Conservation (phyloP, 352 stramenopile species). For the Thalassiosira delicatula region DNA sequence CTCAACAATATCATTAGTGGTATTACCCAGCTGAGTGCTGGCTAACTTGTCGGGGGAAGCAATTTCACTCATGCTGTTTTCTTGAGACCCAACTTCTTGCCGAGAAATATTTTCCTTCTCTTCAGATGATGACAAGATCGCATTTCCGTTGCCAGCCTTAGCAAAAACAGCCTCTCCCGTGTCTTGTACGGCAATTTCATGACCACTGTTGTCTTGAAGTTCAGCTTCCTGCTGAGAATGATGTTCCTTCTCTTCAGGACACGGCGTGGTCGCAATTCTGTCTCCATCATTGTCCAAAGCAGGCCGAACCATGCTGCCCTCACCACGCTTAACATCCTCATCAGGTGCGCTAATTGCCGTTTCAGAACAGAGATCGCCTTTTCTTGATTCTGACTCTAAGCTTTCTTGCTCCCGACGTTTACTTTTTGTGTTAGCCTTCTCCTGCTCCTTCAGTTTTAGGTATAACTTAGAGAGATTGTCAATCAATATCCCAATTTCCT, state of each 20-base stretch:
- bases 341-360: background rate
- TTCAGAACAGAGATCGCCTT: background rate
- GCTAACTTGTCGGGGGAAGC: background rate
- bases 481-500: constrained; percentile 77
- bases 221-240: background rate
- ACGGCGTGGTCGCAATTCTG: constrained; percentile 10
- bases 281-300: constrained; percentile 4
- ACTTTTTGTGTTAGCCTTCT: constrained; percentile 43
- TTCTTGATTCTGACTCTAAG: background rate
- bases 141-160: constrained; percentile 12
- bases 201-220: background rate
- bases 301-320: background rate
- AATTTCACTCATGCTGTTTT: constrained; percentile 3
- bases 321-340: constrained; percentile 5
- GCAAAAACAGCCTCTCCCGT: background rate
- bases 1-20: no score
- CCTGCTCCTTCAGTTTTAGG: constrained; percentile 49
- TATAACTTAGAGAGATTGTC: constrained; percentile 71
- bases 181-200: background rate
- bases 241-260: constrained; percentile 35
- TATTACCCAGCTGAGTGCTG: no score
- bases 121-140: constrained; percentile 10
- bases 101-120: constrained; percentile 48
- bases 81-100: constrained; percentile 20
- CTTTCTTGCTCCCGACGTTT: constrained; percentile 2